Percentiles rank a stretch among this genome's conserved stretches.
Conservation (phyloP, 345 rosid genomes). For the Isatis tinctoria region DNA sequence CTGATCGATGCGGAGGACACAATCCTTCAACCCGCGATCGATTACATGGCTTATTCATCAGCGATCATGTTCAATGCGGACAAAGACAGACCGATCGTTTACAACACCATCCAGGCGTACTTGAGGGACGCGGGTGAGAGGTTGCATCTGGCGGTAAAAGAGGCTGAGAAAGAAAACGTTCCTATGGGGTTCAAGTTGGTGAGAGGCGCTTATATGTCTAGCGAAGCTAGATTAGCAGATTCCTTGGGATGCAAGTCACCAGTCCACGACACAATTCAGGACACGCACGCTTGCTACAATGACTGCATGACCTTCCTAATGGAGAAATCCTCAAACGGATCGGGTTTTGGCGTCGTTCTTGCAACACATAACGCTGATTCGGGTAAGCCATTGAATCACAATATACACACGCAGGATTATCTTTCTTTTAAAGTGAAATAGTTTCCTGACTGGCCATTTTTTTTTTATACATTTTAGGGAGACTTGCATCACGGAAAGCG, state of each 20-base stretch:
- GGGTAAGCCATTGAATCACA: slow-evolving; percentile 33
- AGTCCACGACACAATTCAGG: slow-evolving; percentile 58
- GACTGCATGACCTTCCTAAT: slow-evolving; percentile 71
- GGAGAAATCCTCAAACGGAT: slow-evolving; percentile 50
- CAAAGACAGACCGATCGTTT: slow-evolving; percentile 47
- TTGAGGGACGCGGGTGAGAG: slow-evolving; percentile 77
- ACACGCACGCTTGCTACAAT: slow-evolving; percentile 76
- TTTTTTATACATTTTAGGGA: no score
- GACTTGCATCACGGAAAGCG: slow-evolving; percentile 57
- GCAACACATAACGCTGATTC: slow-evolving; percentile 95
- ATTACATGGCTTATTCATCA: slow-evolving; percentile 65
- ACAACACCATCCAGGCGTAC: slow-evolving; percentile 75
- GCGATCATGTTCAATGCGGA: slow-evolving; percentile 46
- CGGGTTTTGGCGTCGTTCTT: slow-evolving; percentile 55
- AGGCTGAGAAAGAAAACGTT: slow-evolving; percentile 56
- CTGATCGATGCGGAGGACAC: slow-evolving; percentile 82
- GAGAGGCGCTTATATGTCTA: slow-evolving; percentile 86
- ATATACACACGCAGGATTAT: not conserved
- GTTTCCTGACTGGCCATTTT: not conserved
- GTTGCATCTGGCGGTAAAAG: slow-evolving; percentile 41
- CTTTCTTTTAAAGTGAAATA: not conserved
- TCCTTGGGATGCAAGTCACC: slow-evolving; percentile 74
- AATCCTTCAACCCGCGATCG: slow-evolving; percentile 74
- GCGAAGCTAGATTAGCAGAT: slow-evolving; percentile 55
- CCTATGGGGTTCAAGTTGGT: slow-evolving; percentile 79